Evolutionary conservation across 352 stramenopile genomes (phyloP).

Genomic region (Blastocystis sp.): DNA sequence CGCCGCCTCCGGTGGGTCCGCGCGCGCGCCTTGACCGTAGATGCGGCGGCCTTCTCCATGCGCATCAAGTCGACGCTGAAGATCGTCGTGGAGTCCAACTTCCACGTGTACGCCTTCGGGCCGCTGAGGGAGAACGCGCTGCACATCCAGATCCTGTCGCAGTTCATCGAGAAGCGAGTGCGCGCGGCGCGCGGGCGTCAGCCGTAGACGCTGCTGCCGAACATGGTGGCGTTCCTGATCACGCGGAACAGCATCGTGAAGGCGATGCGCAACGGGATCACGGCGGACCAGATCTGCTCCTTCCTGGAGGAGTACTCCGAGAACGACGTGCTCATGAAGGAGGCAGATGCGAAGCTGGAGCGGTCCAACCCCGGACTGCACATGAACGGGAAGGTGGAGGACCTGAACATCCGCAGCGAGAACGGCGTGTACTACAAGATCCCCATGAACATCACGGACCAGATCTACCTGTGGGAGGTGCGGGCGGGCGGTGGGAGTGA

Average conservation of each 20-base stretch:
- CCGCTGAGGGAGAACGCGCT: slow-evolving; percentile 35
- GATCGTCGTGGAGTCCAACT: slow-evolving; percentile 55
- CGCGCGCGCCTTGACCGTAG: background rate
- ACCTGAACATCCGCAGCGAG: slow-evolving; percentile 33
- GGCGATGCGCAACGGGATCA: slow-evolving; percentile 60
- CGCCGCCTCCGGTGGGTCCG: background rate
- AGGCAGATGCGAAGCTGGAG: slow-evolving; percentile 54
- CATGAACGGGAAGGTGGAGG: slow-evolving; percentile 34
- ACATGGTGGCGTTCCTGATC: slow-evolving; percentile 60
- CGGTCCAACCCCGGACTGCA: slow-evolving; percentile 10
- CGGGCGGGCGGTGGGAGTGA: background rate
- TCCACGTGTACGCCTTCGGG: slow-evolving; percentile 56
- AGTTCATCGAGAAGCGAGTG: slow-evolving; percentile 54
- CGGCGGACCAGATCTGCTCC: slow-evolving; percentile 53
- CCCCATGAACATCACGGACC: slow-evolving; percentile 64
- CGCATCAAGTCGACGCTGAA: background rate
- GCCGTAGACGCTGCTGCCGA: slow-evolving; percentile 42
- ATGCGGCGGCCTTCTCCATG: background rate
- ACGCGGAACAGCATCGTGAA: slow-evolving; percentile 48
- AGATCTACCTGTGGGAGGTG: slow-evolving; percentile 68
- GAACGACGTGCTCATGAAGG: slow-evolving; percentile 42
- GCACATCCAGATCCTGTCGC: slow-evolving; percentile 34
- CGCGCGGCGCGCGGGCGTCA: background rate
- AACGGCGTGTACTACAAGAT: slow-evolving; percentile 56
- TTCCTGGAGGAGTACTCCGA: slow-evolving; percentile 59